Percentiles rank a stretch among this genome's conserved stretches.
Conservation (phyloP, 140 eudicot genomes). For the Cichorium intybus region DNA sequence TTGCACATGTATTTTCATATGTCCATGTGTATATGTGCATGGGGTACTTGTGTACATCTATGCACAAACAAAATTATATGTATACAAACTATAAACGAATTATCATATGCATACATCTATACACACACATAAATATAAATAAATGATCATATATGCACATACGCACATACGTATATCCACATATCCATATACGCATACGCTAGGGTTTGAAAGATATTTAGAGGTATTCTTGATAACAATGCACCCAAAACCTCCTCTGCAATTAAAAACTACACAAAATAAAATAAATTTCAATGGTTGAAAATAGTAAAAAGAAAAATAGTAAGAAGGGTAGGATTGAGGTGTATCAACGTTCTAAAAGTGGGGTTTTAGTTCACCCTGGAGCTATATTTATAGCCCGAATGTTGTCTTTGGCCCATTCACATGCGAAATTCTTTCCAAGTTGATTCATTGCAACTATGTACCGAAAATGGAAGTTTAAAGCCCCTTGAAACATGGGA, state of each 20-base stretch:
- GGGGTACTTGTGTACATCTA: too few relatives aligned
- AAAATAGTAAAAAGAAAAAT: not conserved
- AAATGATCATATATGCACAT: too few relatives aligned
- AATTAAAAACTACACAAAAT: conserved; percentile 5
- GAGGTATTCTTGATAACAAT: conserved; percentile 18
- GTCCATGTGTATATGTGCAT: too few relatives aligned
- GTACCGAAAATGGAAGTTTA: not conserved
- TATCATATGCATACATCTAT: too few relatives aligned
- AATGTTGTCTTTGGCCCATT: conserved; percentile 65
- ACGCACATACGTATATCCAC: too few relatives aligned
- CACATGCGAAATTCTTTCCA: conserved; percentile 55
- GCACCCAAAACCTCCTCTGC: not conserved
- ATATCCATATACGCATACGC: too few relatives aligned
- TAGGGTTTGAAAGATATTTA: too few relatives aligned
- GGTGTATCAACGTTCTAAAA: conserved; percentile 33
- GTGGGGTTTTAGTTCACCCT: conserved; percentile 46
- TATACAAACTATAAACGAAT: too few relatives aligned
- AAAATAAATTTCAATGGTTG: not conserved
- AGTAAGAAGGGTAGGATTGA: too few relatives aligned
- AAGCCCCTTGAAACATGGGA: not conserved
- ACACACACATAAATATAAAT: too few relatives aligned
- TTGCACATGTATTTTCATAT: too few relatives aligned
- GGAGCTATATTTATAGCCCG: conserved; percentile 54
- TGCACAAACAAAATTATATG: too few relatives aligned
- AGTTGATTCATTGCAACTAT: conserved; percentile 76